Conservation (phyloP, 2,329 filamentous ascomycete species). For the Zymoseptoria passerinii region DNA sequence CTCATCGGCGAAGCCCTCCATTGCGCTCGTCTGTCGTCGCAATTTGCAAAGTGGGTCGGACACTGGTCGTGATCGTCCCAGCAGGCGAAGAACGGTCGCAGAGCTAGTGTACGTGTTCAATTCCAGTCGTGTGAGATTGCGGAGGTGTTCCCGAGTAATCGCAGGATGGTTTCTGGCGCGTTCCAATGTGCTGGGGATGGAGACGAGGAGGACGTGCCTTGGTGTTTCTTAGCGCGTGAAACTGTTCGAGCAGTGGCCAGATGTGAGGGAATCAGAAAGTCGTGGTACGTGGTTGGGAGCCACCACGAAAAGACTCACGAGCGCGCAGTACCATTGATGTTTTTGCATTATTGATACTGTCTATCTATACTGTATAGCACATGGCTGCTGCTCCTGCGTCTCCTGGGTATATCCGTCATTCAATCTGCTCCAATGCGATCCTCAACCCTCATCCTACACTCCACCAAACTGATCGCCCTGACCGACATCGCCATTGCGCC, state of each 20-base stretch:
- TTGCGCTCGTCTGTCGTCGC: conserved; percentile 2
- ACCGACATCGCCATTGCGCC: conserved; percentile 18
- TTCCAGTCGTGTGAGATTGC: neutral
- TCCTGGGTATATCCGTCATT: conserved; percentile 1
- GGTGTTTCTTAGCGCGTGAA: neutral
- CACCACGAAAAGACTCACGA: neutral
- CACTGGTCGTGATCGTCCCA: neutral
- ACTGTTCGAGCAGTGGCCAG: neutral
- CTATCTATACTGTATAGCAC: neutral
- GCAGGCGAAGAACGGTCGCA: neutral
- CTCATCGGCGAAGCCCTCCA: conserved; percentile 26
- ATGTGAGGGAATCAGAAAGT: neutral
- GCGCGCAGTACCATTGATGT: neutral
- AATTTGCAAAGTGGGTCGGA: neutral
- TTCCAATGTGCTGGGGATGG: neutral
- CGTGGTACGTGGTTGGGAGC: neutral
- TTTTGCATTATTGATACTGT: neutral
- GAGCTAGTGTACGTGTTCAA: neutral
- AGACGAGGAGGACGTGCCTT: neutral
- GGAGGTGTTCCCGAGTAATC: neutral
- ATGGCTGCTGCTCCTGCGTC: neutral
- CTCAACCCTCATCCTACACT: conserved; percentile 1
- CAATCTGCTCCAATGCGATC: conserved; percentile 3
- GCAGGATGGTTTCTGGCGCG: neutral
- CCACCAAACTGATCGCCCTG: conserved; percentile 21